Evolutionary conservation across 352 stramenopile species (phyloP).

Genomic region (Globisporangium abappressorium): DNA sequence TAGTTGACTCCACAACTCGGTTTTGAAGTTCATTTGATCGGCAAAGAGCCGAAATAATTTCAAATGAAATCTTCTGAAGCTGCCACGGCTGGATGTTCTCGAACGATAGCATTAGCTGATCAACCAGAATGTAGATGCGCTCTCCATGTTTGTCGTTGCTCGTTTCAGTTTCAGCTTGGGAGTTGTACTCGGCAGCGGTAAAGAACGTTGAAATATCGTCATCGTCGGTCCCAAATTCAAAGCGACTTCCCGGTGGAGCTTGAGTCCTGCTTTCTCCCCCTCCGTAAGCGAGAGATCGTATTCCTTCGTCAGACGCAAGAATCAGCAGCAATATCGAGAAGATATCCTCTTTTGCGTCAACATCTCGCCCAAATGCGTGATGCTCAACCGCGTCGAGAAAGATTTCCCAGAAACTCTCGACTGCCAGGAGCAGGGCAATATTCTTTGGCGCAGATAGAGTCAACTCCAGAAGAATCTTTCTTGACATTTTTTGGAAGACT

Average conservation of each 20-base stretch:
- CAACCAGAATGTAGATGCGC: constrained; percentile 57
- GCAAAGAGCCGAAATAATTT: constrained; percentile 70
- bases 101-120: constrained; percentile 63
- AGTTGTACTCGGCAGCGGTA: constrained; percentile 47
- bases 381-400: constrained; percentile 48
- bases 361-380: constrained; percentile 36
- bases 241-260: constrained; percentile 21
- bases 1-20: constrained; percentile 59
- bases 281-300: constrained; percentile 34
- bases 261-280: background rate
- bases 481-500: constrained; percentile 14
- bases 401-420: constrained; percentile 45
- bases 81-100: constrained; percentile 79
- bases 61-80: constrained; percentile 75
- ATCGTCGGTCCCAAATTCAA: constrained; percentile 40
- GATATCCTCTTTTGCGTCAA: constrained; percentile 45
- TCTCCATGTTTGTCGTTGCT: constrained; percentile 34
- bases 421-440: constrained; percentile 33
- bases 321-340: constrained; percentile 54
- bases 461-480: constrained; percentile 31
- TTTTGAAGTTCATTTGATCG: constrained; percentile 47
- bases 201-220: constrained; percentile 55
- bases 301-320: constrained; percentile 44
- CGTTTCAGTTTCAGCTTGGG: constrained; percentile 29
- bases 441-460: constrained; percentile 51